A percentile compares a stretch with the other conserved stretches of the same genome.
These are phyloP conservation scores for Papiliotrema laurentii DNA, from an alignment of 1,284 basidiomycete species.

Conservation along the genomic window DNA sequence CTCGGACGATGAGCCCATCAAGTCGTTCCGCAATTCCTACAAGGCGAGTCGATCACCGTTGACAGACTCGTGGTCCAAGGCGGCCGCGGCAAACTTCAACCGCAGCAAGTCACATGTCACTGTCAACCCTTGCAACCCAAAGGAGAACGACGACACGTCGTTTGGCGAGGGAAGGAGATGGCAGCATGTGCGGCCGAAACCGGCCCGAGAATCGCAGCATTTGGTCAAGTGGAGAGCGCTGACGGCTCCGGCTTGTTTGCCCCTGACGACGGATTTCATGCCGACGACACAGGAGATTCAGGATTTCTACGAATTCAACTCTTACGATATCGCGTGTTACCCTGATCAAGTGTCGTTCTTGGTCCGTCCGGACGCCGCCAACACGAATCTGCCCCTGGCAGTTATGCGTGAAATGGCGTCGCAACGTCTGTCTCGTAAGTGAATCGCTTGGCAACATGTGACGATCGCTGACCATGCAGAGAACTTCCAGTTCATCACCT, in stretches of 20 bases:
- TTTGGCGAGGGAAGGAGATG: conserved; percentile 68
- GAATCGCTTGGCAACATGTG: neutral
- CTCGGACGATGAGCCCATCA: conserved; percentile 23
- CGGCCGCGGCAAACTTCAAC: conserved; percentile 24
- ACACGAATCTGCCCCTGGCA: conserved; percentile 64
- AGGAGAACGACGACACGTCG: conserved; percentile 14
- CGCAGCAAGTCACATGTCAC: conserved; percentile 35
- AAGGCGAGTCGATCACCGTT: conserved; percentile 21
- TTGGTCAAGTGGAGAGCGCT: conserved; percentile 90
- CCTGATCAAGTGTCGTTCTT: conserved; percentile 57
- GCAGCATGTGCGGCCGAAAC: conserved; percentile 80
- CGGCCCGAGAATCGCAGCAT: conserved; percentile 58
- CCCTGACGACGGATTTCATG: conserved; percentile 87
- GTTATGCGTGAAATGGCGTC: conserved; percentile 94
- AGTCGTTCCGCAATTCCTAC: conserved; percentile 14
- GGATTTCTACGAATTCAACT: conserved; percentile 69
- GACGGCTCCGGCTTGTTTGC: conserved; percentile 77
- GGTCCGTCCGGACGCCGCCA: conserved; percentile 49
- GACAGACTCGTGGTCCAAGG: conserved; percentile 35
- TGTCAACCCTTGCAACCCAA: conserved; percentile 46
- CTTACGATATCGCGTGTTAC: conserved; percentile 49
- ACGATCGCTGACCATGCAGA: conserved; percentile 53
- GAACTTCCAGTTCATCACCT: conserved; percentile 90
- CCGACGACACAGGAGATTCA: conserved; percentile 72
- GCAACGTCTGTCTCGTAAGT: conserved; percentile 62